Evolutionary conservation across 495 filamentous ascomycete genomes (phyloP), one percentile per base, ranked within the genome.

Genomic region (Podospora anserina): DNA sequence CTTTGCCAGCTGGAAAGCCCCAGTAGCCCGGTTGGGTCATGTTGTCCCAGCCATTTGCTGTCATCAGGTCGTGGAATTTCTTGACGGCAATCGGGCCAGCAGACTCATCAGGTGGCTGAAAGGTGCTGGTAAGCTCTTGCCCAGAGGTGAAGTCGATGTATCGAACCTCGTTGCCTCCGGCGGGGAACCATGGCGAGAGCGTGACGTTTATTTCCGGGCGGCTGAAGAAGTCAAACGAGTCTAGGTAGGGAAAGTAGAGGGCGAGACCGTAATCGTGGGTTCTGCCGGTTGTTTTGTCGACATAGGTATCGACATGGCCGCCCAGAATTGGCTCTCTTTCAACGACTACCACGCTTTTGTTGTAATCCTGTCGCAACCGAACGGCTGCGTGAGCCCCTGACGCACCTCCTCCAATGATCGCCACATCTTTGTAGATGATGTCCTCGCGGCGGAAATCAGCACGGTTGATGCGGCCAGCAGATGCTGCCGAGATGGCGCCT

Each of bases 341-440:
- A 13, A 85, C 72, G 3, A 85, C 39, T 0, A 77, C 70, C 27
- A 84, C 73, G 3, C 68, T 79, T 64, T 82, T 81, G 16, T 74
- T 70, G 56, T 71, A 75, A 53, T 81, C 79, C 66, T 83, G 75
- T 9, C 74, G 70, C n/a, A 82, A 69, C 4, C 76, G 74, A 26
- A 84, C 78, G 27, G 81, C 82, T 27, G 82, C 81, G 61, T 85
- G 82, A 11, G 82, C 75, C 68, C 83, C 83, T 16, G 81, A 72
- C 4, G 80, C 79, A 49, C 83, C 82, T 16, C 83, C 82, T 16
- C 83, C 82, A 54, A 84, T 72, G 34, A 85, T 72, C 18, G 70
- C 77, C 20, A 83, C 78, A 74, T 75, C 74, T 49, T 32, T 70
- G 7, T 56, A 23, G 15, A 74, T 71, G 57, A 68, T 70, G 15